Percentiles rank a stretch among this genome's conserved stretches.
Conservation (phyloP, 345 rosid species). For the Luvunga scandens region DNA sequence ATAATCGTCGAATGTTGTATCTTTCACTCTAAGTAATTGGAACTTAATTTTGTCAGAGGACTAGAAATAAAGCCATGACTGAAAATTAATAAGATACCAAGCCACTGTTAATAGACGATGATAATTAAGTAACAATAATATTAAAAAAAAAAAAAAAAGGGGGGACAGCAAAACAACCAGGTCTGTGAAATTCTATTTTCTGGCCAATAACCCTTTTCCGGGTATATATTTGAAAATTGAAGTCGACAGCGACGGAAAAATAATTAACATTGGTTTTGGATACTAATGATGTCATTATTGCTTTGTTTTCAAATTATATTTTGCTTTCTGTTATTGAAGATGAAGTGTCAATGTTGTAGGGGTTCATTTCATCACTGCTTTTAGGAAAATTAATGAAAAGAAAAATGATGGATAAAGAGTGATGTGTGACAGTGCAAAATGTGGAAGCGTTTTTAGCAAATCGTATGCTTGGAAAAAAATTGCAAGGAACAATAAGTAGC, state of each 20-base stretch:
- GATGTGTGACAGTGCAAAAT: neutral
- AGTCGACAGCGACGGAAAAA: neutral
- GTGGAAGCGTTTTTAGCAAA: neutral
- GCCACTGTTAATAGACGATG: neutral
- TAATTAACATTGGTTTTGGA: neutral
- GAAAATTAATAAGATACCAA: neutral
- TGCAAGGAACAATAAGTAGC: conserved; percentile 3
- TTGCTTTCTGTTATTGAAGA: neutral
- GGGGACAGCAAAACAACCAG: neutral
- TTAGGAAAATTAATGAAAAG: neutral
- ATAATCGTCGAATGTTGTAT: neutral
- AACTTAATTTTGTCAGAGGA: neutral
- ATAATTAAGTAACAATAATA: neutral
- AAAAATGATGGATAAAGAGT: neutral
- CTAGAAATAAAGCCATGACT: neutral
- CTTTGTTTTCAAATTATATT: neutral
- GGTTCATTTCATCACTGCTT: neutral
- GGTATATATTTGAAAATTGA: neutral
- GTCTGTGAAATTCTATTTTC: neutral
- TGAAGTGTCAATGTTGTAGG: neutral
- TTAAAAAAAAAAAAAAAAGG: neutral
- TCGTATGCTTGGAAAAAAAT: neutral
- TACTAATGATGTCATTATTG: neutral
- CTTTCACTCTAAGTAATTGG: conserved; percentile 12
- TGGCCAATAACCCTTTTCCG: neutral